Evolutionary conservation across 257 asterid species (phyloP).

Genomic region (Solanum bulbocastanum): DNA sequence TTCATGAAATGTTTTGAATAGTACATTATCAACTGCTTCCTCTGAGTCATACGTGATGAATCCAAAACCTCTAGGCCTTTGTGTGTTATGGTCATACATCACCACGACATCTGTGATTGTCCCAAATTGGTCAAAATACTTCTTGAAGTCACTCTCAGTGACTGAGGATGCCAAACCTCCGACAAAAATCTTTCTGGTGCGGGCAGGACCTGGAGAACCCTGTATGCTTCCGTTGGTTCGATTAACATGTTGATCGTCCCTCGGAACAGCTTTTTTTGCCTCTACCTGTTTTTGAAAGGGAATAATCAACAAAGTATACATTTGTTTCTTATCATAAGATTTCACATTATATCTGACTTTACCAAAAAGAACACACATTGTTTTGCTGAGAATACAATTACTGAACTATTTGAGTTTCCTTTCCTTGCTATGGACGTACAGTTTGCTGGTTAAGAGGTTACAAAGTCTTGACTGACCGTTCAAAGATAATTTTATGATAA

Average conservation of each 20-base stretch:
- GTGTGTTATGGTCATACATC: conserved; percentile 91
- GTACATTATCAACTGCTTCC: conserved; percentile 75
- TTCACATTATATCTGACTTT: neutral
- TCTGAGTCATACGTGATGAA: conserved; percentile 71
- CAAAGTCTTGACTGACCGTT: neutral
- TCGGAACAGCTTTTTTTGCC: conserved; percentile 91
- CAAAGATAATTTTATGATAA: neutral
- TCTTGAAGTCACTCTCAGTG: conserved; percentile 73
- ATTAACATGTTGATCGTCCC: conserved; percentile 47
- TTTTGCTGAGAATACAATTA: neutral
- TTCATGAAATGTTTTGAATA: conserved; percentile 67
- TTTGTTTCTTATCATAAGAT: neutral
- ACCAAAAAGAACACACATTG: neutral
- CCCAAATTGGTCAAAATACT: conserved; percentile 79
- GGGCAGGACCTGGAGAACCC: conserved; percentile 64
- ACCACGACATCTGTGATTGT: conserved; percentile 72
- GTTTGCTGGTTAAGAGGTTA: neutral
- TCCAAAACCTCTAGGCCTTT: conserved; percentile 95
- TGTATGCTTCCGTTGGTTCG: conserved; percentile 42
- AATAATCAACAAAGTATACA: neutral
- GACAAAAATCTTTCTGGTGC: conserved; percentile 75
- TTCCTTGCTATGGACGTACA: neutral
- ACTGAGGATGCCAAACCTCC: conserved; percentile 87
- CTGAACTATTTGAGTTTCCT: neutral
- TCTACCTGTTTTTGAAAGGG: conserved; percentile 48